These are phyloP conservation scores for Camelina sativa DNA, from an alignment of 345 rosid species.

Conservation along the genomic window DNA sequence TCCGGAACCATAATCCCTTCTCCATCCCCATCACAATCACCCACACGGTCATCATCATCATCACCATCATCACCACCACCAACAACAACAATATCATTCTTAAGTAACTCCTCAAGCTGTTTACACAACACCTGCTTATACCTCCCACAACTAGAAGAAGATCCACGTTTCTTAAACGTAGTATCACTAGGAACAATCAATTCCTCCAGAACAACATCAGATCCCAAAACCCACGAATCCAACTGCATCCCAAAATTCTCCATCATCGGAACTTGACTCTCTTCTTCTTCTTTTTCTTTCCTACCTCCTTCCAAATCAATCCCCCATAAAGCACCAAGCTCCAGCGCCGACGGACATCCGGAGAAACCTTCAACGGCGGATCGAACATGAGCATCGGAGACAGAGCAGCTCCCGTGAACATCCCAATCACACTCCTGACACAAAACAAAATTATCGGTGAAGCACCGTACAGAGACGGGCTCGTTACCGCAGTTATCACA, in stretches of 20 bases:
- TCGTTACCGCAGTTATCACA: conserved; percentile 72
- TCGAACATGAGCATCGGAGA: conserved; percentile 70
- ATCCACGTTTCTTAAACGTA: conserved; percentile 45
- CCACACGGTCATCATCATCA: not conserved
- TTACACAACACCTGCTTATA: conserved; percentile 58
- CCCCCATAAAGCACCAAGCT: conserved; percentile 69
- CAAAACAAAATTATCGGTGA: conserved; percentile 61
- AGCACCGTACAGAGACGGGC: conserved; percentile 68
- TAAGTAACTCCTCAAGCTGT: conserved; percentile 70
- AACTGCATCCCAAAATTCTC: conserved; percentile 48
- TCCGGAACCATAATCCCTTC: conserved; percentile 50
- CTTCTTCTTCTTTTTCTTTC: no score
- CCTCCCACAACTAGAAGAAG: conserved; percentile 54
- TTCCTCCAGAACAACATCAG: conserved; percentile 51
- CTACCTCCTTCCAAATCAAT: conserved; percentile 52
- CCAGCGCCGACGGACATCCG: conserved; percentile 66
- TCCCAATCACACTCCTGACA: conserved; percentile 81
- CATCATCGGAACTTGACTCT: conserved; percentile 23
- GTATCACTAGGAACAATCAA: conserved; percentile 60
- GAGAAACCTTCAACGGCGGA: conserved; percentile 65
- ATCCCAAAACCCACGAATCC: conserved; percentile 53
- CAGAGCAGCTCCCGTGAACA: conserved; percentile 69
- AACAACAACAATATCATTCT: conserved; percentile 44
- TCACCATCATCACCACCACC: conserved; percentile 13
- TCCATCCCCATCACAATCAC: not conserved